Evolutionary conservation across 495 filamentous ascomycete species (phyloP).

Genomic region (Penicillium daleae): DNA sequence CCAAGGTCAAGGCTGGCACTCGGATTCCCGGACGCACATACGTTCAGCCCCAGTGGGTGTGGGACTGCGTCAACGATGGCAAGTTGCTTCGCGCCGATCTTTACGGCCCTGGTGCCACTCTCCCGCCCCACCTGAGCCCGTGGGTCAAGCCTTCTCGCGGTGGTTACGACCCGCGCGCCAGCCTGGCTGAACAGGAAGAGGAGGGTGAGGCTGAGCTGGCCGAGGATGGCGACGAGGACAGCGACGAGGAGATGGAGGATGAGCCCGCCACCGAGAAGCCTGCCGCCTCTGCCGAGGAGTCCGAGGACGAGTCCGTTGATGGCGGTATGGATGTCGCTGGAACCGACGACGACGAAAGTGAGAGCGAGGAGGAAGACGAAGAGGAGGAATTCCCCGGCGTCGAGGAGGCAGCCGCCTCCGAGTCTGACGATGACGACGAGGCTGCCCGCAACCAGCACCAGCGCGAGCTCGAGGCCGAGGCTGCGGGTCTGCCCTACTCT

Average conservation of each 20-base stretch:
- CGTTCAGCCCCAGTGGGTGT: slow-evolving; percentile 96
- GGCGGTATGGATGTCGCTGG: slow-evolving; percentile 65
- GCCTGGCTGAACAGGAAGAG: slow-evolving; percentile 74
- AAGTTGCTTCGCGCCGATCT: slow-evolving; percentile 84
- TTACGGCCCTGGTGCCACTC: slow-evolving; percentile 84
- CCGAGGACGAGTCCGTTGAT: slow-evolving; percentile 50
- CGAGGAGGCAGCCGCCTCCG: slow-evolving; percentile 45
- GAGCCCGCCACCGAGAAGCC: slow-evolving; percentile 34
- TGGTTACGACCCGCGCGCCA: slow-evolving; percentile 83
- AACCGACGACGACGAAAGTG: slow-evolving; percentile 53
- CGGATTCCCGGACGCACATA: slow-evolving; percentile 88
- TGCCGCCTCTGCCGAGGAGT: slow-evolving; percentile 31
- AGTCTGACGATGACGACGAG: slow-evolving; percentile 59
- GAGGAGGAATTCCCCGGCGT: slow-evolving; percentile 47
- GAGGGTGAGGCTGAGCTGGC: slow-evolving; percentile 79
- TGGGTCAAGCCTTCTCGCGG: slow-evolving; percentile 88
- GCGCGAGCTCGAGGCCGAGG: slow-evolving; percentile 89
- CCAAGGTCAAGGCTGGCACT: slow-evolving; percentile 54
- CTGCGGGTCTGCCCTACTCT: slow-evolving; percentile 60
- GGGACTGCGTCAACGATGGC: slow-evolving; percentile 92
- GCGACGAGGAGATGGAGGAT: slow-evolving; percentile 50
- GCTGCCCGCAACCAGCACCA: slow-evolving; percentile 65
- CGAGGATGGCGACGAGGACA: slow-evolving; percentile 68
- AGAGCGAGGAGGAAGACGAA: slow-evolving; percentile 46
- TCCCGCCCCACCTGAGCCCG: slow-evolving; percentile 93